A percentile compares a stretch with the other conserved stretches of the same genome.
Conservation (phyloP, 2,329 filamentous ascomycete genomes). For the Claviceps cyperi region DNA sequence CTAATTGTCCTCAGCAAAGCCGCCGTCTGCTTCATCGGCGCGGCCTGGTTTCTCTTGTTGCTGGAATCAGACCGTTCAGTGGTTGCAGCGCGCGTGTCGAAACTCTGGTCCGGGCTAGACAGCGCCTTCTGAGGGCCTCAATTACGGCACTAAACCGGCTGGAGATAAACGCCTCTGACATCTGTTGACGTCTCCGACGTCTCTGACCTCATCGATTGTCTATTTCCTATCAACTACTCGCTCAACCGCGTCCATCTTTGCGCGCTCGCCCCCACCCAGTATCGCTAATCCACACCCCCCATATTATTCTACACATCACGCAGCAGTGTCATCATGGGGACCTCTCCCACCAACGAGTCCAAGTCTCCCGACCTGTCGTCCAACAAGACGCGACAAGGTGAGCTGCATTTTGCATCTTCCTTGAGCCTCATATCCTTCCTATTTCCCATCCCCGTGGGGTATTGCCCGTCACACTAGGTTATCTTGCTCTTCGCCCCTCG, state of each 20-base stretch:
- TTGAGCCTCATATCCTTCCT: constrained; percentile 3
- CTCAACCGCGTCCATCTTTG: constrained; percentile 9
- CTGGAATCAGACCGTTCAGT: background rate
- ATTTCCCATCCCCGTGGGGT: background rate
- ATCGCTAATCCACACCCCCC: background rate
- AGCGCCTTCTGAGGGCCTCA: background rate
- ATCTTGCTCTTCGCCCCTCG: constrained; percentile 1
- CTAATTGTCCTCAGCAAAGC: background rate
- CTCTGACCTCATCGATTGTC: constrained; percentile 26
- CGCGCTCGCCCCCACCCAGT: constrained; percentile 14
- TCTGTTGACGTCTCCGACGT: constrained; percentile 15
- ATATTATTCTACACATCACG: constrained; percentile 25
- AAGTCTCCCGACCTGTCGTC: constrained; percentile 34
- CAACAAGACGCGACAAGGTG: constrained; percentile 30
- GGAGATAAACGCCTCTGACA: constrained; percentile 9
- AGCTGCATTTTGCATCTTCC: constrained; percentile 15
- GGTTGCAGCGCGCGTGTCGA: constrained; percentile 6
- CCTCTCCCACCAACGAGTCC: constrained; percentile 28
- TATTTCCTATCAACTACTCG: constrained; percentile 12
- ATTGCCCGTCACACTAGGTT: background rate
- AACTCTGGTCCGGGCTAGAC: constrained; percentile 4
- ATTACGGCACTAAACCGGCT: background rate
- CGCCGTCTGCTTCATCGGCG: constrained; percentile 2
- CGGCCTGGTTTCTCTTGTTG: background rate
- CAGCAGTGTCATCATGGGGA: constrained; percentile 34